Percentiles rank a stretch among this genome's conserved stretches.
These are phyloP conservation scores for Suillus variegatus DNA, from an alignment of 768 basidiomycete species.

Conservation along the genomic window DNA sequence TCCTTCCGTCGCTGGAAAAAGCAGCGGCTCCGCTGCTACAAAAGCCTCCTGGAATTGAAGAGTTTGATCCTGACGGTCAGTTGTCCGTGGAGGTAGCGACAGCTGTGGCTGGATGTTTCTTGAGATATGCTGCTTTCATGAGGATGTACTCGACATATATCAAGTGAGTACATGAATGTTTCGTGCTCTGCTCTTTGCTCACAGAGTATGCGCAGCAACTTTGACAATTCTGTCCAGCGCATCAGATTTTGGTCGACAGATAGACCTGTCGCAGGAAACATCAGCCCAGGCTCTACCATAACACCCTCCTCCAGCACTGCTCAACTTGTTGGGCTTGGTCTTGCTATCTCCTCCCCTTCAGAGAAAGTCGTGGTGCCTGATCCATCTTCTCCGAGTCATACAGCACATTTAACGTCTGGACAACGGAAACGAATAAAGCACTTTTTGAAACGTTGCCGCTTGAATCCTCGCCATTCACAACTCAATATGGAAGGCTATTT, in stretches of 20 bases:
- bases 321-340: slow-evolving; percentile 63
- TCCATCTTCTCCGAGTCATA: slow-evolving; percentile 39
- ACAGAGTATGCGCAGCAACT: slow-evolving; percentile 60
- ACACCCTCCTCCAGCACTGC: slow-evolving; percentile 64
- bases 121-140: slow-evolving; percentile 96
- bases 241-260: slow-evolving; percentile 84
- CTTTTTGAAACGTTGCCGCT: slow-evolving; percentile 87
- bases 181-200: slow-evolving; percentile 15
- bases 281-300: slow-evolving; percentile 34
- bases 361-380: slow-evolving; percentile 37
- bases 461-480: slow-evolving; percentile 90
- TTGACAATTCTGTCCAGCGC: slow-evolving; percentile 88
- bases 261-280: slow-evolving; percentile 39
- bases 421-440: slow-evolving; percentile 88
- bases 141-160: slow-evolving; percentile 98
- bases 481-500: slow-evolving; percentile 93
- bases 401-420: slow-evolving; percentile 65
- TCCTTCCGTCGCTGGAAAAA: slow-evolving; percentile 85
- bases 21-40: slow-evolving; percentile 72
- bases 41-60: slow-evolving; percentile 42
- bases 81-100: slow-evolving; percentile 75
- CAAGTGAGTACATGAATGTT: slow-evolving; percentile 60
- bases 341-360: slow-evolving; percentile 54
- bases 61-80: slow-evolving; percentile 69
- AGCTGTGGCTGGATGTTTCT: slow-evolving; percentile 84